phyloP scores from a whole-genome alignment of 192 early-diverging fungal species.

The Pilaira anomala region DNA sequence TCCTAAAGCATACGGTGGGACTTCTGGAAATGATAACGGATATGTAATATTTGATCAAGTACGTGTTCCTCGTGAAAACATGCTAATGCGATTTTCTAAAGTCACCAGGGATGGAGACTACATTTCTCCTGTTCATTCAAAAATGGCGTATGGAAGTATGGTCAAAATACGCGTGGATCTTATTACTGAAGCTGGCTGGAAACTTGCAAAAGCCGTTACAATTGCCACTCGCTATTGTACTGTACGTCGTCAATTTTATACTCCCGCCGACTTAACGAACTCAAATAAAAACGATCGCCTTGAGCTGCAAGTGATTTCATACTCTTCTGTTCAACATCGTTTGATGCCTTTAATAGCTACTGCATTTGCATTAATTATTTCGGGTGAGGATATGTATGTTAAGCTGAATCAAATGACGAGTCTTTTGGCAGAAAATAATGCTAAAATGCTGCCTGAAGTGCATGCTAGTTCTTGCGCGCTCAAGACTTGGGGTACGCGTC shows the following conservation, averaged over 20 bases:
- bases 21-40: slow-evolving; percentile 77
- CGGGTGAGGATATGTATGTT: slow-evolving; percentile 45
- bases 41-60: slow-evolving; percentile 66
- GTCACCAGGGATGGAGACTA: slow-evolving; percentile 67
- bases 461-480: slow-evolving; percentile 66
- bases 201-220: slow-evolving; percentile 58
- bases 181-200: slow-evolving; percentile 51
- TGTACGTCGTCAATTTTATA: slow-evolving; percentile 63
- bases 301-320: slow-evolving; percentile 67
- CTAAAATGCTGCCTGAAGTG: slow-evolving; percentile 57
- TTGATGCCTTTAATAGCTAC: slow-evolving; percentile 62
- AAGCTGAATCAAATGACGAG: slow-evolving; percentile 54
- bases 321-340: slow-evolving; percentile 65
- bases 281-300: slow-evolving; percentile 15
- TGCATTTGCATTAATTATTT: slow-evolving; percentile 61
- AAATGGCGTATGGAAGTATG: slow-evolving; percentile 83
- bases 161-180: slow-evolving; percentile 70
- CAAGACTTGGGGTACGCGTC: slow-evolving; percentile 59
- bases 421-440: slow-evolving; percentile 48
- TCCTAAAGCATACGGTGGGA: slow-evolving; percentile 65
- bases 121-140: slow-evolving; percentile 63
- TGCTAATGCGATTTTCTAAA: slow-evolving; percentile 77
- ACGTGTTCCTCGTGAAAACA: slow-evolving; percentile 73
- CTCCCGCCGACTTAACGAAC: slow-evolving; percentile 11
- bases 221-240: slow-evolving; percentile 63